Evolutionary conservation across 2,329 filamentous ascomycete species (phyloP), one percentile per base, ranked within the genome.

Genomic region (Mycocentrospora acerina): DNA sequence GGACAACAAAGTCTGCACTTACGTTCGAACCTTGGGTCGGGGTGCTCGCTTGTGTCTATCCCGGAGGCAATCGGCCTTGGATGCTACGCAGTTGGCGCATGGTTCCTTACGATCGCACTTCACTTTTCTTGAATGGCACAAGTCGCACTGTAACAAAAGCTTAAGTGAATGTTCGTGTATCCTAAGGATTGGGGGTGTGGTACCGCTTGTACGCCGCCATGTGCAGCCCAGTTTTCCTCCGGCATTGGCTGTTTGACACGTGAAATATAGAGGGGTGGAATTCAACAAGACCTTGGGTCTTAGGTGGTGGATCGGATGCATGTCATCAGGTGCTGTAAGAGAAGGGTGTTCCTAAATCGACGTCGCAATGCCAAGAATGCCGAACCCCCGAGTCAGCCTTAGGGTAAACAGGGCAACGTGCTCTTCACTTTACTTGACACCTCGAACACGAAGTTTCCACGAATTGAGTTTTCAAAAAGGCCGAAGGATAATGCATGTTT

Each of bases 41-140:
- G 53, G 48, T 34, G 47, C 35, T 13, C 54, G 51, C 32, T 60
- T 62, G 33, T 60, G 53, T 18, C 59, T 53, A 19, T 59, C 61
- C 12, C 62, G 58, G n/a, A 64, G 49, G 34, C 61, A 66, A 9
- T 60, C 46, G 7, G 44, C 42, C 35, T 58, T 58, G 7, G 55
- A 47, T 19, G 34, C 37, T 31, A 51, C 29, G 29, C 62, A 66
- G 27, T 60, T 64, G 18, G 47, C 46, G 30, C 62, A 66, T 24
- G 62, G 62, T 13, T 63, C 58, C 30, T 62, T 53, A 16, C 62
- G 58, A 39, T 66, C 55, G 29, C 62, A 66, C 44, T 63, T 66
- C 24, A 54, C 55, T 48, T 59, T 59, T 39, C 52, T 51, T 22
- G 57, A 44, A 49, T 64, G 55, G 35, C 60, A 64, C 24, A 54